Conservation (phyloP, 768 basidiomycete species). For the Chiua virens region DNA sequence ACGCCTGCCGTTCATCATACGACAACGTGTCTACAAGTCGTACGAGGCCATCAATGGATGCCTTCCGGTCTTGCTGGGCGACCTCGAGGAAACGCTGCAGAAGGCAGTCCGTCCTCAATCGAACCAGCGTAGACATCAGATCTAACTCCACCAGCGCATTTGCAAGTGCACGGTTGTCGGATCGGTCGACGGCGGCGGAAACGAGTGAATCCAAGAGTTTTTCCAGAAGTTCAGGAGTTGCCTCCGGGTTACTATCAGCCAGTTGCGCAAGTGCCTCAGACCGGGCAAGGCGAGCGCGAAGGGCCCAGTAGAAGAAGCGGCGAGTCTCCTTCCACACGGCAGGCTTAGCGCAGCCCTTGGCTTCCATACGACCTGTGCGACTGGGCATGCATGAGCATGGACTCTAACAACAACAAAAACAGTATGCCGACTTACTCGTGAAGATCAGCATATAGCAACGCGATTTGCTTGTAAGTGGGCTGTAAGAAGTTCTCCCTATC, state of each 20-base stretch:
- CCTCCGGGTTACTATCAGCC: constrained; percentile 68
- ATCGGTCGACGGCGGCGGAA: constrained; percentile 49
- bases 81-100: constrained; percentile 63
- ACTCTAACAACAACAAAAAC: neutral
- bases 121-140: constrained; percentile 56
- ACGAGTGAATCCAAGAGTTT: constrained; percentile 65
- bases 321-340: constrained; percentile 87
- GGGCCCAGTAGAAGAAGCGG: constrained; percentile 91
- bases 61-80: constrained; percentile 74
- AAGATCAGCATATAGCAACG: constrained; percentile 91
- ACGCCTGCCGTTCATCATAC: constrained; percentile 64
- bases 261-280: constrained; percentile 64
- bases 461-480: constrained; percentile 93
- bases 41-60: constrained; percentile 69
- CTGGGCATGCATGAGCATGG: constrained; percentile 40
- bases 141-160: constrained; percentile 72
- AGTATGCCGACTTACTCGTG: constrained; percentile 70
- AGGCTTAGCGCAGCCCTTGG: constrained; percentile 90
- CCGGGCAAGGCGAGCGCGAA: constrained; percentile 77
- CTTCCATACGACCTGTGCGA: constrained; percentile 94
- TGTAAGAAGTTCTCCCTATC: constrained; percentile 77
- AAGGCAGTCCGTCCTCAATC: constrained; percentile 71
- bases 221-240: constrained; percentile 64
- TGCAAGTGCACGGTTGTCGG: constrained; percentile 57
- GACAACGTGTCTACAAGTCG: constrained; percentile 72